These are phyloP conservation scores for Aspergillus transmontanensis DNA, from an alignment of 2,329 filamentous ascomycete genomes.

Conservation along the genomic window DNA sequence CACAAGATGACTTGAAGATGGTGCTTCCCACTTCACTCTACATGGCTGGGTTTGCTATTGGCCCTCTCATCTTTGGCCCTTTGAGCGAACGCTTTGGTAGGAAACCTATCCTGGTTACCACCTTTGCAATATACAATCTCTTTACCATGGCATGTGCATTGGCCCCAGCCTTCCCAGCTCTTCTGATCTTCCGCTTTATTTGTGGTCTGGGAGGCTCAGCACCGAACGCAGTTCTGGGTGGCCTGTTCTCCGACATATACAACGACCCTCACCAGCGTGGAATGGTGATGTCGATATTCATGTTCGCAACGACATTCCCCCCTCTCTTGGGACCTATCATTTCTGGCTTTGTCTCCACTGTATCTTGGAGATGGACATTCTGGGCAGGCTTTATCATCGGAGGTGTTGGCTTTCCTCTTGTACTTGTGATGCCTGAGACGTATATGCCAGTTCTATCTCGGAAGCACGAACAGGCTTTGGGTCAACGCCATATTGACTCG, in stretches of 20 bases:
- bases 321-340: conserved; percentile 42
- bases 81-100: conserved; percentile 42
- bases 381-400: conserved; percentile 68
- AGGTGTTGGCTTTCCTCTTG: conserved; percentile 55
- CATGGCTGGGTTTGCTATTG: conserved; percentile 35
- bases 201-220: conserved; percentile 40
- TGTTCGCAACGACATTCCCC: conserved; percentile 30
- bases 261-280: conserved; percentile 36
- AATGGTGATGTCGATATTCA: conserved; percentile 22
- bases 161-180: conserved; percentile 37
- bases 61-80: conserved; percentile 41
- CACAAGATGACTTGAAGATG: conserved; percentile 23
- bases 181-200: conserved; percentile 45
- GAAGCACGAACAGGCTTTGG: conserved; percentile 56
- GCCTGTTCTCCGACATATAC: conserved; percentile 46
- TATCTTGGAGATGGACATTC: conserved; percentile 47
- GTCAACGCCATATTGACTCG: conserved; percentile 48
- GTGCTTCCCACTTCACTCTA: conserved; percentile 34
- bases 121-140: conserved; percentile 45
- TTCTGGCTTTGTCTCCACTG: conserved; percentile 38
- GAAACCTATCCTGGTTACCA: conserved; percentile 45
- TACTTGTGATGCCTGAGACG: conserved; percentile 67
- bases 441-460: conserved; percentile 61
- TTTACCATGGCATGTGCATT: conserved; percentile 45
- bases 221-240: conserved; percentile 41